Evolutionary conservation across 1,284 basidiomycete species (phyloP).

Genomic region (Puccinia horiana): DNA sequence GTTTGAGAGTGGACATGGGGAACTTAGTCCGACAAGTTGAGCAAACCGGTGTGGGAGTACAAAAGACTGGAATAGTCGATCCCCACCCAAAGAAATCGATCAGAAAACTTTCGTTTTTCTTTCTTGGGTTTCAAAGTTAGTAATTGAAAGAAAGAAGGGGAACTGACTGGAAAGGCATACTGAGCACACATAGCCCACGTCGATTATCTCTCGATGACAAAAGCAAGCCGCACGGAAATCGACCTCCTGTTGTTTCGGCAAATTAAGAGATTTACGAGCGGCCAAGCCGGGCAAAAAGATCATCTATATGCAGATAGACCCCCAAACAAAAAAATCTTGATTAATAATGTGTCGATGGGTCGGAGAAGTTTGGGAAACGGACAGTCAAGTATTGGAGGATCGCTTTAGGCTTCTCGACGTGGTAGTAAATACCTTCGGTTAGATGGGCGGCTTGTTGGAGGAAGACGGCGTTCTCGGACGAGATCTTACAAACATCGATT

Average conservation of each 20-base stretch:
- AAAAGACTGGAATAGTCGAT: constrained; percentile 24
- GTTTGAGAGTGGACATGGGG: constrained; percentile 38
- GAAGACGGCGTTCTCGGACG: constrained; percentile 87
- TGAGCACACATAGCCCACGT: constrained; percentile 96
- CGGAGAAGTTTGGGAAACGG: constrained; percentile 53
- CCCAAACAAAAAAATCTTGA: neutral
- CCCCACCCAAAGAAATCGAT: neutral
- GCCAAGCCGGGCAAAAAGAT: constrained; percentile 81
- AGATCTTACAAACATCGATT: constrained; percentile 92
- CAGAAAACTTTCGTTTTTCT: neutral
- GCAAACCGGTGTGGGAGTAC: constrained; percentile 42
- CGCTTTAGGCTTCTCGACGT: constrained; percentile 75
- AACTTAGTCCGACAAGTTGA: constrained; percentile 48
- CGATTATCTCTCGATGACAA: constrained; percentile 94
- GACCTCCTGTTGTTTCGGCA: constrained; percentile 89
- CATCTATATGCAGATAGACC: constrained; percentile 74
- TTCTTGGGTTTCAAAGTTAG: neutral
- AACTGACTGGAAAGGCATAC: constrained; percentile 87
- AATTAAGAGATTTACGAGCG: constrained; percentile 74
- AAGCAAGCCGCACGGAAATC: constrained; percentile 98
- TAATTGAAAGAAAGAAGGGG: neutral
- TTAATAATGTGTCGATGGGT: no score
- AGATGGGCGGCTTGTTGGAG: constrained; percentile 95
- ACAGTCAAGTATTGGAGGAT: constrained; percentile 85
- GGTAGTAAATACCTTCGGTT: constrained; percentile 89